Conservation (phyloP, 2,329 filamentous ascomycete genomes). For the Ascochyta fabae region DNA sequence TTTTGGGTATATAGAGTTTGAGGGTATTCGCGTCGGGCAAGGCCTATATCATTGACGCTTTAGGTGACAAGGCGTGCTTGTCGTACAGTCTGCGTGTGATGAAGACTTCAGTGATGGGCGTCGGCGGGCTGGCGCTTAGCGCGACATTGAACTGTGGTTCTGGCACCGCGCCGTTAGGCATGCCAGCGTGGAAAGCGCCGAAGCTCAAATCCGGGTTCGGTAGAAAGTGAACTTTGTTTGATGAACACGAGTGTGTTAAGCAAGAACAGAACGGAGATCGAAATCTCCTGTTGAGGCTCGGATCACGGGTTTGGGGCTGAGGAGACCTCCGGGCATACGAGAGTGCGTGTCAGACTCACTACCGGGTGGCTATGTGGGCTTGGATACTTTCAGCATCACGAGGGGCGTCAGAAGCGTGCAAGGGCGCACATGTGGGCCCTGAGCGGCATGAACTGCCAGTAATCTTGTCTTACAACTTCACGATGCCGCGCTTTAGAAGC, state of each 20-base stretch:
- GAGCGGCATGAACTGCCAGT: neutral
- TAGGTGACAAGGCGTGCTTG: neutral
- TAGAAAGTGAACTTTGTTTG: conserved; percentile 2
- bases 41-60: neutral
- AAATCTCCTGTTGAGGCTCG: neutral
- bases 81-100: neutral
- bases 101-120: neutral
- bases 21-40: neutral
- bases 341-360: too few relatives aligned
- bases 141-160: neutral
- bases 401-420: neutral
- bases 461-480: conserved; percentile 1
- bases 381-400: neutral
- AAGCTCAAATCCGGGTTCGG: neutral
- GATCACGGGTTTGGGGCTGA: neutral
- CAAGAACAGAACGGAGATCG: neutral
- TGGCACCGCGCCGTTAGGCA: conserved; percentile 13
- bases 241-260: neutral
- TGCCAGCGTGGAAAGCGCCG: neutral
- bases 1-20: conserved; percentile 1
- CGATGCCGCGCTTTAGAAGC: conserved; percentile 2
- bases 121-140: conserved; percentile 3
- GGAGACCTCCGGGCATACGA: neutral
- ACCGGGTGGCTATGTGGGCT: neutral
- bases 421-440: neutral